Percentiles rank a stretch among this genome's conserved stretches.
These are phyloP conservation scores for Cystobasidiaceae sp. DNA, from an alignment of 1,284 basidiomycete species.

Conservation along the genomic window DNA sequence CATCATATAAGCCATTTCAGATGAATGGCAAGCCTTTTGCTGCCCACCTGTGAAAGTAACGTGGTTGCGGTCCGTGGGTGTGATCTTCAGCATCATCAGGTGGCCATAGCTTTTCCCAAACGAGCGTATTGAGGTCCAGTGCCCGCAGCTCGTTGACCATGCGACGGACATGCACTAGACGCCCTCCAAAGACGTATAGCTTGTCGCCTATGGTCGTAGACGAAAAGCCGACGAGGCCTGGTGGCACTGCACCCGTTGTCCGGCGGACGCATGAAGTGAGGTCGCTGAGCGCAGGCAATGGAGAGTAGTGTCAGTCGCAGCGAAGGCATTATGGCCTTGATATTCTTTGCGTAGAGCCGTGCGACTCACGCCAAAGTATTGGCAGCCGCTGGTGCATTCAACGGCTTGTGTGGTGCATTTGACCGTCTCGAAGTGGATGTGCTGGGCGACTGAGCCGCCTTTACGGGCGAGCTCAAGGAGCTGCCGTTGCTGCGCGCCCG, in stretches of 20 bases:
- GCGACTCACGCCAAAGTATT: slow-evolving; percentile 6
- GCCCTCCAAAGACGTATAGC: slow-evolving; percentile 84
- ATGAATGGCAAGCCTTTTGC: too few species aligned
- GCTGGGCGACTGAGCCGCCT: too few species aligned
- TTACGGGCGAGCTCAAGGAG: too few species aligned
- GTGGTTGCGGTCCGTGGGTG: slow-evolving; percentile 39
- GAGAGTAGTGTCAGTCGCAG: neutral
- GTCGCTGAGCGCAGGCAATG: slow-evolving; percentile 11
- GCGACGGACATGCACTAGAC: slow-evolving; percentile 73
- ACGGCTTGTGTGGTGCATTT: neutral
- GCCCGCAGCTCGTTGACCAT: slow-evolving; percentile 84
- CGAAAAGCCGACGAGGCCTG: slow-evolving; percentile 49
- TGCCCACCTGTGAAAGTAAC: slow-evolving; percentile 55
- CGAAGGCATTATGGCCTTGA: neutral
- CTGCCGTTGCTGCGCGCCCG: too few species aligned
- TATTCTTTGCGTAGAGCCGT: too few species aligned
- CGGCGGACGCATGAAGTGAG: slow-evolving; percentile 27
- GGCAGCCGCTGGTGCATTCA: slow-evolving; percentile 10
- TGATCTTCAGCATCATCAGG: slow-evolving; percentile 40
- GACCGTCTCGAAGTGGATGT: neutral
- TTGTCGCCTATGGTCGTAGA: slow-evolving; percentile 75
- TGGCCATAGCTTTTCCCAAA: slow-evolving; percentile 67
- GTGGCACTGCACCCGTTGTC: slow-evolving; percentile 8
- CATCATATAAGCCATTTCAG: too few species aligned
- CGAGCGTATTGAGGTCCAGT: slow-evolving; percentile 70